Evolutionary conservation across 2,329 filamentous ascomycete genomes (phyloP).

Genomic region (Penicillium nordicum): DNA sequence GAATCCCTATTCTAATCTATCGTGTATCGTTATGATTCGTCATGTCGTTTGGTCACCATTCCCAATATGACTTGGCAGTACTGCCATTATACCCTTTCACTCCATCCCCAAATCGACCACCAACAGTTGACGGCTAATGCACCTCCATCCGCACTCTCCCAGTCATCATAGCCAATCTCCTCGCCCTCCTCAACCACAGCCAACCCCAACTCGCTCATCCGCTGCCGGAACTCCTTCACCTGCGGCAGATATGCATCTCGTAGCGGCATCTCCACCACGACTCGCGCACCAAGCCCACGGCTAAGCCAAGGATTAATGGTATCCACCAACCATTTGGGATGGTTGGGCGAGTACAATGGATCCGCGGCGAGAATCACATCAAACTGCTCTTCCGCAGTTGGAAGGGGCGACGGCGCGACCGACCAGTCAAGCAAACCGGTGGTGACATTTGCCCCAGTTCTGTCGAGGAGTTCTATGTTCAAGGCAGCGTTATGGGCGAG

Average conservation of each 20-base stretch:
- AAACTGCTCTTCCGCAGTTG: constrained; percentile 37
- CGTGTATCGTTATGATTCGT: constrained; percentile 32
- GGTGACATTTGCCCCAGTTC: constrained; percentile 55
- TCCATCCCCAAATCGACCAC: constrained; percentile 49
- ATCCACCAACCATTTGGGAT: constrained; percentile 69
- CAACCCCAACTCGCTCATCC: constrained; percentile 57
- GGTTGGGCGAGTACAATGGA: constrained; percentile 78
- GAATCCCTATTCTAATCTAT: constrained; percentile 22
- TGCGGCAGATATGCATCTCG: constrained; percentile 66
- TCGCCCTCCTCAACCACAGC: constrained; percentile 51
- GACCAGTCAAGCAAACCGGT: constrained; percentile 73
- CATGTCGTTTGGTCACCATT: constrained; percentile 21
- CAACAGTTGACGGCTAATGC: constrained; percentile 45
- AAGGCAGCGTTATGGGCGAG: constrained; percentile 67
- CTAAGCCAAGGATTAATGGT: constrained; percentile 68
- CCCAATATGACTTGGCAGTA: not conserved
- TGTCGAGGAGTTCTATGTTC: constrained; percentile 59
- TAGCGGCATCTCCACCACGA: constrained; percentile 76
- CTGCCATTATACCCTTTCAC: constrained; percentile 32
- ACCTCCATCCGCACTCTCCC: constrained; percentile 43
- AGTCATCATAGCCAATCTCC: constrained; percentile 48
- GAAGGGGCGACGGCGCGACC: constrained; percentile 27
- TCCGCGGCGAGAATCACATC: constrained; percentile 80
- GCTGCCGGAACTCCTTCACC: constrained; percentile 58
- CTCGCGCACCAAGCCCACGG: constrained; percentile 55